Evolutionary conservation across 441 rosid species (phyloP).

Genomic region (Syzygium malaccense): DNA sequence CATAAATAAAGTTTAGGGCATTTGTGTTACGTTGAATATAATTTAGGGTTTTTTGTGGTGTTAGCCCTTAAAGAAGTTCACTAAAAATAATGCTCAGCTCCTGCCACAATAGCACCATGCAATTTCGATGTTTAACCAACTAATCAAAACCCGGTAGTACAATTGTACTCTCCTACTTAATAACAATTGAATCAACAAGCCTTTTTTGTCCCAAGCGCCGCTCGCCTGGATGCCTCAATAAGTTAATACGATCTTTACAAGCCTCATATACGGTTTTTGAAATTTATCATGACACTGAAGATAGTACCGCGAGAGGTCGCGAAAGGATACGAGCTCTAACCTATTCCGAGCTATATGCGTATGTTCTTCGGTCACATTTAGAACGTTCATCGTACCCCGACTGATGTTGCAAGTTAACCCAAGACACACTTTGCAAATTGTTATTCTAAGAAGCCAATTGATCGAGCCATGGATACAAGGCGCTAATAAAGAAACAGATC

Average conservation of each 20-base stretch:
- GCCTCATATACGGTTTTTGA: fast-evolving
- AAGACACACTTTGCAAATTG: neutral
- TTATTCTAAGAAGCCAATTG: neutral
- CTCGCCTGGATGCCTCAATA: fast-evolving
- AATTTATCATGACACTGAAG: neutral
- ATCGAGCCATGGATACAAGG: neutral
- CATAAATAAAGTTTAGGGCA: no score
- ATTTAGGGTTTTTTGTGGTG: no score
- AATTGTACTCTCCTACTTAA: neutral
- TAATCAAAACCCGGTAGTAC: neutral
- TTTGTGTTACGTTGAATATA: no score
- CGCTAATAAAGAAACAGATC: neutral
- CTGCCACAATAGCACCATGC: neutral
- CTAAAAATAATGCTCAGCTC: neutral
- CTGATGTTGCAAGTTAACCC: neutral
- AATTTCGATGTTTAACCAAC: neutral
- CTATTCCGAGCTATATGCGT: no score
- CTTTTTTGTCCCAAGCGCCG: neutral
- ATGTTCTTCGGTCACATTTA: neutral
- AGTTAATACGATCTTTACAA: neutral
- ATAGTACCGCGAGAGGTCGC: neutral
- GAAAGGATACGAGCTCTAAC: neutral
- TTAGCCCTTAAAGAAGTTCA: neutral
- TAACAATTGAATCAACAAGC: neutral
- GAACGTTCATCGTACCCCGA: neutral